A percentile compares a stretch with the other conserved stretches of the same genome.
Evolutionary conservation across 2,329 filamentous ascomycete genomes (phyloP).

Genomic region (Cytospora schulzeri): DNA sequence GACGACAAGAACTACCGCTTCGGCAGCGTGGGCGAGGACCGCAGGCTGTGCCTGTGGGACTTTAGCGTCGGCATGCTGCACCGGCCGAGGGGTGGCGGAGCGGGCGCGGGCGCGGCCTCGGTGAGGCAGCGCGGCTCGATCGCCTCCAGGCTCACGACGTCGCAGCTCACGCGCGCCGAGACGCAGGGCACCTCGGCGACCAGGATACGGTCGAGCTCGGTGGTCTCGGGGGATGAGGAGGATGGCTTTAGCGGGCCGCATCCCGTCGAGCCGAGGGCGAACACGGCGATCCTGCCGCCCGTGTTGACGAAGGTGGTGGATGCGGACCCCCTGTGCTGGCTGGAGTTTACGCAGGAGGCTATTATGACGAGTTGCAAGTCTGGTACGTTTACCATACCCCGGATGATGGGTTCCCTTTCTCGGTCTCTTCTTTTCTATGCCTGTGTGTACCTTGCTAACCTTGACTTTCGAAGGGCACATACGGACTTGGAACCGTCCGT

Average conservation of each 20-base stretch:
- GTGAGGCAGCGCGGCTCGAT: slow-evolving; percentile 59
- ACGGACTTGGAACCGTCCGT: slow-evolving; percentile 46
- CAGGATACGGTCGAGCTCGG: slow-evolving; percentile 72
- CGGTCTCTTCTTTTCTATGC: neutral
- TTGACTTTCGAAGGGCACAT: slow-evolving; percentile 40
- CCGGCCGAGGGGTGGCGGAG: slow-evolving; percentile 68
- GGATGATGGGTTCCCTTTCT: neutral
- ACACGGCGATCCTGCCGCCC: slow-evolving; percentile 84
- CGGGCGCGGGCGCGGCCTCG: slow-evolving; percentile 42
- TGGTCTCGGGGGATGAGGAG: slow-evolving; percentile 51
- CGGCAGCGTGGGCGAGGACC: slow-evolving; percentile 93
- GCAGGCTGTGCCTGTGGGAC: slow-evolving; percentile 89
- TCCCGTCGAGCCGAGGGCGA: slow-evolving; percentile 79
- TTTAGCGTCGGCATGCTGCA: slow-evolving; percentile 97
- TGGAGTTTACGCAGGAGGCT: slow-evolving; percentile 90
- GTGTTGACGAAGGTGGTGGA: slow-evolving; percentile 88
- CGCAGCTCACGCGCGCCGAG: slow-evolving; percentile 57
- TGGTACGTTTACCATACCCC: slow-evolving; percentile 62
- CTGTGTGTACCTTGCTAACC: slow-evolving; percentile 10
- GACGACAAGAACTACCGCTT: slow-evolving; percentile 95
- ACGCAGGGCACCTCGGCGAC: slow-evolving; percentile 62
- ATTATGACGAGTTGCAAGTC: slow-evolving; percentile 92
- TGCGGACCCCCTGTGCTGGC: slow-evolving; percentile 82
- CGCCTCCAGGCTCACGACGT: slow-evolving; percentile 50
- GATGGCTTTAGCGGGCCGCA: slow-evolving; percentile 63